phyloP scores from a whole-genome alignment of 2,329 filamentous ascomycete genomes.

The Fusarium floridanum region DNA sequence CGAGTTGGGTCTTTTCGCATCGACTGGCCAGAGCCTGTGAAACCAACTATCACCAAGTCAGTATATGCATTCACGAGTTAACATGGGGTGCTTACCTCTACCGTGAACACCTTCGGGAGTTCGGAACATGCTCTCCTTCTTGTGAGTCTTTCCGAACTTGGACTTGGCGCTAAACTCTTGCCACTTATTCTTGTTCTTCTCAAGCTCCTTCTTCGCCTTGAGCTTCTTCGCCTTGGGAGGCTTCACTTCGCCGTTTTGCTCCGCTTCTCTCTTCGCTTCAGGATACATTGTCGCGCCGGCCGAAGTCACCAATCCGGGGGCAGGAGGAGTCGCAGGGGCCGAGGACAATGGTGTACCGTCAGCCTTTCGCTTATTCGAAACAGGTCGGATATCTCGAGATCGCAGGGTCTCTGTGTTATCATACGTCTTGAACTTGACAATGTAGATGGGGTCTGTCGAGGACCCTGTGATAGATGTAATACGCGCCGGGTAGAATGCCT shows the following conservation, averaged over 20 bases:
- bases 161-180: constrained; percentile 88
- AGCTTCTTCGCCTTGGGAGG: constrained; percentile 87
- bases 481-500: constrained; percentile 89
- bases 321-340: constrained; percentile 54
- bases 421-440: constrained; percentile 95
- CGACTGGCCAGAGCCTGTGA: constrained; percentile 92
- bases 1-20: constrained; percentile 94
- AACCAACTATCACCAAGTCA: constrained; percentile 77
- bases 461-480: constrained; percentile 96
- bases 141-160: constrained; percentile 74
- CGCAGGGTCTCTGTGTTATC: constrained; percentile 84
- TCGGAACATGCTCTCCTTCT: constrained; percentile 98
- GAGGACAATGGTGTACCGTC: constrained; percentile 74
- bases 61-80: constrained; percentile 5
- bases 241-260: constrained; percentile 76
- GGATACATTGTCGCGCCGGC: constrained; percentile 70
- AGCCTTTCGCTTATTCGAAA: constrained; percentile 87
- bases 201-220: constrained; percentile 90
- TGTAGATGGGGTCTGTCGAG: constrained; percentile 89
- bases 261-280: constrained; percentile 72
- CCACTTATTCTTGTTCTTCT: constrained; percentile 94
- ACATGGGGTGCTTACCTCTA: constrained; percentile 72
- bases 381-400: constrained; percentile 85
- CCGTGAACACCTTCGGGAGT: constrained; percentile 89
- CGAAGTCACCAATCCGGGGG: constrained; percentile 63